Base-by-base conservation (phyloP, 768 basidiomycete species). In the Phallus indusiatus region DNA sequence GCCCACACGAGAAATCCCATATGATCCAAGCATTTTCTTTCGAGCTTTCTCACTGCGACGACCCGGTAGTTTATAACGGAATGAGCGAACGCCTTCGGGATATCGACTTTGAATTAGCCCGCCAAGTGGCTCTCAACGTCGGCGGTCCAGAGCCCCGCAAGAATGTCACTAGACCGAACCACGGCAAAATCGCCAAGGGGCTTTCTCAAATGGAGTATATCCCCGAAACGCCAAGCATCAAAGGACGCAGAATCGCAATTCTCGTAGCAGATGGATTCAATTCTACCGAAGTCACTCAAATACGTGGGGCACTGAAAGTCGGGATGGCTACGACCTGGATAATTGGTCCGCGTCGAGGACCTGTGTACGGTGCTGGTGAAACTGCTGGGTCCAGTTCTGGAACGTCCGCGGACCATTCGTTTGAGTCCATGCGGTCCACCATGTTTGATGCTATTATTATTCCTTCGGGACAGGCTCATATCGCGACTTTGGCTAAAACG, bases 31-130 rank as follows among this genome's bases (percentile, higher is more conserved):
- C 89, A 5, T 76, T 89, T 60, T 81, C 83, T 12, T 94, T 95
- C 68, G 92, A 94, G 71, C 77, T 95, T 35, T 83, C 82, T 59
- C 90, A 93, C 67, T 88, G 86, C 70, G 85, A 90, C 54, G 89
- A 93, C 64, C 78, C 80, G 0, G 70, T 74, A 1, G 86, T 94
- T 0, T 86, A 86, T 69, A 73, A 81, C 67, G 75, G 75, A 1
- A 87, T 89, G 68, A 81, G 24, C 18, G 57, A 80, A 47, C 67
- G 85, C 16, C 78, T 90, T 63, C 86, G 84, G 68, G 74, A 86
- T 66, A 81, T 95, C 66, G 84, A 91, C 70, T 75, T 82, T 65
- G 78, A 86, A 10, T 78, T 94, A 47, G 90, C 91, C 0, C 77
- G 79, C 60, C 68, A 74, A 16, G 84, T 94, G 18, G 88, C 90